Conservation (phyloP, 2,329 filamentous ascomycete genomes). For the Colletotrichum agaves region DNA sequence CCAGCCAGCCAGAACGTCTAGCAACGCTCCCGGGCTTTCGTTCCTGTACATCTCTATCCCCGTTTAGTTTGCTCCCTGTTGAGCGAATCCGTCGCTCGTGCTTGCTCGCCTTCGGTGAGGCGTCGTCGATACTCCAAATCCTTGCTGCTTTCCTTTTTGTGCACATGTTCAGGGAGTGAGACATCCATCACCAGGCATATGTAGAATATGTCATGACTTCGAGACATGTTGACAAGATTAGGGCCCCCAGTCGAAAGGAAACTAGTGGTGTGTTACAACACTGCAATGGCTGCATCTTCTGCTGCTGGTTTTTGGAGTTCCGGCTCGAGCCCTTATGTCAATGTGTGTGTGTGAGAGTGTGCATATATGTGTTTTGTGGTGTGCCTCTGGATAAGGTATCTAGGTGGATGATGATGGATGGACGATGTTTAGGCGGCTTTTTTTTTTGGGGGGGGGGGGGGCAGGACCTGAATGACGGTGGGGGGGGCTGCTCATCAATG, state of each 20-base stretch:
- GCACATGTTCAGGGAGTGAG: constrained; percentile 22
- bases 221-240: constrained; percentile 26
- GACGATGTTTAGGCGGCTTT: constrained; percentile 22
- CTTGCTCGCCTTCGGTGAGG: constrained; percentile 15
- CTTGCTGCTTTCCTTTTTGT: constrained; percentile 12
- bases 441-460: no score
- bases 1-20: neutral
- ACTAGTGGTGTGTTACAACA: constrained; percentile 14
- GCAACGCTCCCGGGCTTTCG: constrained; percentile 13
- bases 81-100: constrained; percentile 19
- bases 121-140: constrained; percentile 14
- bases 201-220: constrained; percentile 32
- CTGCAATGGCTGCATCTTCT: neutral
- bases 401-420: constrained; percentile 21
- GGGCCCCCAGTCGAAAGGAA: neutral
- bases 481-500: neutral
- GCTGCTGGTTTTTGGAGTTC: constrained; percentile 15
- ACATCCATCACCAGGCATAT: constrained; percentile 17
- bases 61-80: neutral
- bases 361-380: neutral
- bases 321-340: constrained; percentile 19
- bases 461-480: neutral
- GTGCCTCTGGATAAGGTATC: constrained; percentile 18
- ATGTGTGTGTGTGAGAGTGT: constrained; percentile 6
- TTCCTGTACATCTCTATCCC: neutral